Evolutionary conservation across 352 stramenopile species (phyloP), one percentile per base, ranked within the genome.

Genomic region (Lagenidium giganteum): DNA sequence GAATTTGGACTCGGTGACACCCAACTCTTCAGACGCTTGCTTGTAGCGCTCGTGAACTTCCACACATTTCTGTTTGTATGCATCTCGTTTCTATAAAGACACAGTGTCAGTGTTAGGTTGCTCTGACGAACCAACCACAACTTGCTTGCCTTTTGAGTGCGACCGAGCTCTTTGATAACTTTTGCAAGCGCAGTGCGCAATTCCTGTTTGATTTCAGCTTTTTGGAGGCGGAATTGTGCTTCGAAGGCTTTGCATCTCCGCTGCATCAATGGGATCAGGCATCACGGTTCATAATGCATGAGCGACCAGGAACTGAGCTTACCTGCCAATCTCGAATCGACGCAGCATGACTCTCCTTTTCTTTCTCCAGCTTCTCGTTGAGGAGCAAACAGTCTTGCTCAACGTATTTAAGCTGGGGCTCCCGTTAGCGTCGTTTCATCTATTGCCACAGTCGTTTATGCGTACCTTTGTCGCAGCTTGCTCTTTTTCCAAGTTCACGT

Each of bases 1-100:
- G 12, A 87, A 42, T 8, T 67, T 61, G 18, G 51, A 16, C n/a
- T 84, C 74, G 30, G 70, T 48, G 2, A 44, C 41, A 33, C 64
- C 75, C 8, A 63, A 51, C 26, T 84, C 71, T 20, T 62, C 47
- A 5, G 67, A 30, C 33, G 86, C 27, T 4, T 57, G 47, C 39
- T 92, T 89, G 64, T 79, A 82, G 16, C 61, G 67, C 40, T 86
- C 73, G 56, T 92, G 80, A 42, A 81, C 68, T 45, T 92, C 71
- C 8, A 92, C 59, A 45, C 80, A 92, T 30, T 89, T 92, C 20
- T 66, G 63, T 31, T 92, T 92, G 54, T 88, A 92, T 21, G 74
- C 74, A 42, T 92, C 74, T 13, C 75, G 67, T 63, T 92, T 90
- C 71, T 85, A 56, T 14, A 0, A 34, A 22, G 20, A 33, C 7